A percentile compares a stretch with the other conserved stretches of the same genome.
These are phyloP conservation scores for Debaryomyces singareniensis DNA, from an alignment of 1,139 yeast genomes.

Conservation along the genomic window DNA sequence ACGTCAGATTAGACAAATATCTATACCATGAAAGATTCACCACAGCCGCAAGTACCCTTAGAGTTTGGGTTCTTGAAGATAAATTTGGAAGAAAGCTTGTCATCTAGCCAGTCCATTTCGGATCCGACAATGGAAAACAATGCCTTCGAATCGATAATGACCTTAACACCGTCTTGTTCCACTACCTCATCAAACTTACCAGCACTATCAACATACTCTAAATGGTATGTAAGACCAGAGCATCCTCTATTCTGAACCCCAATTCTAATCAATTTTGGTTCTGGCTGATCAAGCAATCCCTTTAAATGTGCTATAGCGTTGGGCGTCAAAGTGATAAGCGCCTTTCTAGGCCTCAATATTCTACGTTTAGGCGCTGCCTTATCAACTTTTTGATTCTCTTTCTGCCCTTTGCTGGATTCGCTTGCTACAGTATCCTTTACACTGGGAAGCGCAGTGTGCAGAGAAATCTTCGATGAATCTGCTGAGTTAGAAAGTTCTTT, in stretches of 20 bases:
- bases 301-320: slow-evolving; percentile 68
- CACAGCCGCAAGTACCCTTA: slow-evolving; percentile 97
- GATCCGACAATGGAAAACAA: slow-evolving; percentile 92
- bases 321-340: slow-evolving; percentile 73
- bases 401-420: slow-evolving; percentile 2
- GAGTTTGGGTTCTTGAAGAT: slow-evolving; percentile 93
- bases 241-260: slow-evolving; percentile 97
- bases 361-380: slow-evolving; percentile 42
- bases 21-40: slow-evolving; percentile 94
- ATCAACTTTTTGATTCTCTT: slow-evolving; percentile 3
- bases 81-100: slow-evolving; percentile 80
- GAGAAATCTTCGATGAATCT: not conserved
- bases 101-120: slow-evolving; percentile 98
- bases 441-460: slow-evolving; percentile 1
- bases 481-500: slow-evolving; percentile 1
- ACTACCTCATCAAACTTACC: slow-evolving; percentile 93
- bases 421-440: slow-evolving; percentile 1
- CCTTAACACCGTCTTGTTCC: slow-evolving; percentile 89
- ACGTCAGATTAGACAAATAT: slow-evolving; percentile 1
- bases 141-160: slow-evolving; percentile 91
- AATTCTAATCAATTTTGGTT: slow-evolving; percentile 81
- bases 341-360: slow-evolving; percentile 72
- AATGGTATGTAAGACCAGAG: slow-evolving; percentile 86
- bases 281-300: slow-evolving; percentile 67
- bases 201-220: slow-evolving; percentile 83